These are phyloP conservation scores for Malus orientalis DNA, from an alignment of 306 rosid genomes.

Conservation along the genomic window DNA sequence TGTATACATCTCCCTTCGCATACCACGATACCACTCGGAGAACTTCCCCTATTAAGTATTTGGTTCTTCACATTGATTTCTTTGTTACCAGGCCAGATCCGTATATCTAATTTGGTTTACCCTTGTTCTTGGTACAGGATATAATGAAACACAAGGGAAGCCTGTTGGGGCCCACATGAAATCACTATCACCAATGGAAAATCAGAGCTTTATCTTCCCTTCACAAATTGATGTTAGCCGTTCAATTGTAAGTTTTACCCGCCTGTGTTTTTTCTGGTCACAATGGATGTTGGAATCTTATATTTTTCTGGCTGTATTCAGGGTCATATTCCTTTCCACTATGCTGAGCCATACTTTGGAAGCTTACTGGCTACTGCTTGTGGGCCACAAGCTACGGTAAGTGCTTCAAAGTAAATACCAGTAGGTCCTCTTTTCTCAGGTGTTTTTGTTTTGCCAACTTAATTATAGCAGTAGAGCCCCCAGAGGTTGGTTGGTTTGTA, in stretches of 20 bases:
- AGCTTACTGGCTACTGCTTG: slow-evolving; percentile 33
- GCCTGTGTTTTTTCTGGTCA: not conserved
- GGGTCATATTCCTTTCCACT: slow-evolving; percentile 43
- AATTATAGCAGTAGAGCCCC: not conserved
- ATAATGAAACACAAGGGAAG: slow-evolving; percentile 22
- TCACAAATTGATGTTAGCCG: slow-evolving; percentile 29
- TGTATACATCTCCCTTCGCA: not conserved
- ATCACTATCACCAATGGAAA: slow-evolving; percentile 18
- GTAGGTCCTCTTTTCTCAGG: not conserved
- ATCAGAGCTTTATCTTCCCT: slow-evolving; percentile 33
- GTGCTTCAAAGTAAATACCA: not conserved
- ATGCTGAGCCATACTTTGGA: slow-evolving; percentile 35
- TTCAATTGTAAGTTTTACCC: slow-evolving; percentile 42
- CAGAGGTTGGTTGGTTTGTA: not conserved
- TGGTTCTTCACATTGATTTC: not conserved
- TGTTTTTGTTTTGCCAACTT: not conserved
- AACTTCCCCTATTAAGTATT: not conserved
- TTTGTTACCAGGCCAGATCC: slow-evolving; percentile 7
- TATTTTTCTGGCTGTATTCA: slow-evolving; percentile 25
- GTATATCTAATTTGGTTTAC: slow-evolving; percentile 17
- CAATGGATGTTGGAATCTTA: slow-evolving; percentile 12
- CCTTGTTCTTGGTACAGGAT: slow-evolving; percentile 26
- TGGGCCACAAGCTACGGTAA: slow-evolving; percentile 39
- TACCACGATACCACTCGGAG: not conserved
- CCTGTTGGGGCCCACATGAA: slow-evolving; percentile 19